These are phyloP conservation scores for Xerocomellus chrysenteron DNA, from an alignment of 768 basidiomycete genomes.

Conservation along the genomic window DNA sequence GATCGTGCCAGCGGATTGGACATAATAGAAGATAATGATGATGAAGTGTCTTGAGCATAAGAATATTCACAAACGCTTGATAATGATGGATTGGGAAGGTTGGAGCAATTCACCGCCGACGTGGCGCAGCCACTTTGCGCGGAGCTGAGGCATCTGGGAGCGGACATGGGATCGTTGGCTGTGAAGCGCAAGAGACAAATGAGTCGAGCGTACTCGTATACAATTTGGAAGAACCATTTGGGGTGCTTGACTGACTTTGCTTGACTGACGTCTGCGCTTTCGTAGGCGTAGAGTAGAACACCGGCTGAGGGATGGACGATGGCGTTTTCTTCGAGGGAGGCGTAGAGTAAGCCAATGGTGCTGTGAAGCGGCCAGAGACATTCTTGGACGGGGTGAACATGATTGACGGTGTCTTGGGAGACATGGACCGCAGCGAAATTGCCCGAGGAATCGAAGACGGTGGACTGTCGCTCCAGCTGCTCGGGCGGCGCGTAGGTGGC, in stretches of 20 bases:
- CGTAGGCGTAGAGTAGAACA: constrained; percentile 24
- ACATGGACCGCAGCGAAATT: constrained; percentile 35
- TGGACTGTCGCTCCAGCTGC: constrained; percentile 25
- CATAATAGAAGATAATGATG: constrained; percentile 50
- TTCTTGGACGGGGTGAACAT: constrained; percentile 37
- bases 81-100: constrained; percentile 10
- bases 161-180: constrained; percentile 29
- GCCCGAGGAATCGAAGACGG: constrained; percentile 56
- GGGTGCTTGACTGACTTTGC: constrained; percentile 22
- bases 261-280: constrained; percentile 41
- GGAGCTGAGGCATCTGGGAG: constrained; percentile 41
- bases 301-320: constrained; percentile 64
- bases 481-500: constrained; percentile 8
- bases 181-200: constrained; percentile 40
- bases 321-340: constrained; percentile 56
- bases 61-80: constrained; percentile 27
- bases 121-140: constrained; percentile 24
- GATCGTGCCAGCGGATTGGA: constrained; percentile 55
- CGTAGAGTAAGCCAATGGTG: constrained; percentile 29
- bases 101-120: constrained; percentile 33
- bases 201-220: constrained; percentile 60
- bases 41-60: constrained; percentile 31
- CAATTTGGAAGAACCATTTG: constrained; percentile 59
- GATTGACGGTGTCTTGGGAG: constrained; percentile 27
- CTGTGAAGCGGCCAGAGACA: constrained; percentile 28